These are phyloP conservation scores for Phaffia tasmanica DNA, from an alignment of 768 basidiomycete genomes.

Conservation along the genomic window DNA sequence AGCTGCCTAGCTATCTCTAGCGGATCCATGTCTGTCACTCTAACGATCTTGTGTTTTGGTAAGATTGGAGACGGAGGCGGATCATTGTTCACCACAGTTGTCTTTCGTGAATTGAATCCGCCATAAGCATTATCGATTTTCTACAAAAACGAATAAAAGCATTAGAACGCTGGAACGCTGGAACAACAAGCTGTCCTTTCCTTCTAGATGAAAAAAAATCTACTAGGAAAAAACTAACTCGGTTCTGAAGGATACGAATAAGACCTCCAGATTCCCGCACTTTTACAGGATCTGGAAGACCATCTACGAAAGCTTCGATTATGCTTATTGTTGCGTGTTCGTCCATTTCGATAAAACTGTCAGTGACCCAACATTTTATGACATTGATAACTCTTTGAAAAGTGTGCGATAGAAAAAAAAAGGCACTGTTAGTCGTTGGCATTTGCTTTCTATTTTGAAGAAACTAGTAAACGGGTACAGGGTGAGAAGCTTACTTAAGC, in stretches of 20 bases:
- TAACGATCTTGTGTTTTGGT: conserved; percentile 46
- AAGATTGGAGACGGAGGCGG: conserved; percentile 62
- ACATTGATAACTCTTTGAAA: conserved; percentile 80
- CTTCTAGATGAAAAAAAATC: background rate
- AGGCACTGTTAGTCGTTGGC: background rate
- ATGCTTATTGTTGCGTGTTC: background rate
- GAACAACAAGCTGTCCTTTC: background rate
- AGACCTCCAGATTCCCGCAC: conserved; percentile 26
- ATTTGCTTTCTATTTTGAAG: background rate
- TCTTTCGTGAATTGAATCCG: conserved; percentile 47
- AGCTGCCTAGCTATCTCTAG: conserved; percentile 84
- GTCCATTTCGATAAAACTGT: conserved; percentile 49
- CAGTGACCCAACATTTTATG: conserved; percentile 78
- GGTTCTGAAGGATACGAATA: conserved; percentile 29
- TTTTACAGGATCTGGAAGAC: conserved; percentile 13
- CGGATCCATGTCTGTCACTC: conserved; percentile 67
- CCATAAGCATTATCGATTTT: conserved; percentile 44
- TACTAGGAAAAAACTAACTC: conserved; percentile 21
- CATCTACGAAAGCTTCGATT: conserved; percentile 15
- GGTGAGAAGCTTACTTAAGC: conserved; percentile 52
- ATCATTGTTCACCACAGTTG: conserved; percentile 47
- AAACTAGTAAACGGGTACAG: background rate
- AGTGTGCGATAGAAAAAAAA: background rate
- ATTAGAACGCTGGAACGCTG: conserved; percentile 24
- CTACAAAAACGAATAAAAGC: conserved; percentile 27